Percentiles rank a stretch among this genome's conserved stretches.
These are phyloP conservation scores for Arthrinium phaeospermum DNA, from an alignment of 2,329 filamentous ascomycete species.

Conservation along the genomic window DNA sequence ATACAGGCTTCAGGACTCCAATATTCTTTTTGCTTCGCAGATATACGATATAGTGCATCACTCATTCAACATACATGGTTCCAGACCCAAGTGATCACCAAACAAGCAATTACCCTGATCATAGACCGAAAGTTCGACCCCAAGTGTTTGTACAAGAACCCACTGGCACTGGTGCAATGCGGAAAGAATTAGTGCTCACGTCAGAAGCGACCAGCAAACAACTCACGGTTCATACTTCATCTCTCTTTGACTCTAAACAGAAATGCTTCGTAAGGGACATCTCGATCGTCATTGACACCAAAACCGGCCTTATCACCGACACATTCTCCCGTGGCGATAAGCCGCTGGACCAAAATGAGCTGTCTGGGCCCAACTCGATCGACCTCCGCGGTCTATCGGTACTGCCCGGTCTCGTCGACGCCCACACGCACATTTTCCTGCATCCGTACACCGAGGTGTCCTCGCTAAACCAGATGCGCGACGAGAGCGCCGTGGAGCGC, in stretches of 20 bases:
- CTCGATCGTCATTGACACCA: conserved; percentile 48
- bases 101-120: not conserved
- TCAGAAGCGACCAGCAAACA: not conserved
- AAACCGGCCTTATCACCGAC: conserved; percentile 47
- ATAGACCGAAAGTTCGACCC: not conserved
- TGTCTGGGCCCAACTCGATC: conserved; percentile 38
- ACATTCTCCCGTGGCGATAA: conserved; percentile 37
- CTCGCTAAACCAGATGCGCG: conserved; percentile 55
- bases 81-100: not conserved
- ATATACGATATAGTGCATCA: not conserved
- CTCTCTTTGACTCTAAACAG: conserved; percentile 51
- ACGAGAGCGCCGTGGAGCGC: conserved; percentile 63
- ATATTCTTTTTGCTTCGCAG: not conserved
- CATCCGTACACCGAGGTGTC: conserved; percentile 50
- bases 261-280: conserved; percentile 48
- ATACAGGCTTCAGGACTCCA: not conserved
- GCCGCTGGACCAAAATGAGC: not conserved
- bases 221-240: conserved; percentile 49
- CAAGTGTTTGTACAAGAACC: too few relatives aligned
- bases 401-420: conserved; percentile 59
- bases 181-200: not conserved
- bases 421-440: conserved; percentile 62
- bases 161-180: not conserved
- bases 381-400: conserved; percentile 59
- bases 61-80: not conserved